Evolutionary conservation across 257 asterid species (phyloP).

Genomic region (Cordia subcordata): DNA sequence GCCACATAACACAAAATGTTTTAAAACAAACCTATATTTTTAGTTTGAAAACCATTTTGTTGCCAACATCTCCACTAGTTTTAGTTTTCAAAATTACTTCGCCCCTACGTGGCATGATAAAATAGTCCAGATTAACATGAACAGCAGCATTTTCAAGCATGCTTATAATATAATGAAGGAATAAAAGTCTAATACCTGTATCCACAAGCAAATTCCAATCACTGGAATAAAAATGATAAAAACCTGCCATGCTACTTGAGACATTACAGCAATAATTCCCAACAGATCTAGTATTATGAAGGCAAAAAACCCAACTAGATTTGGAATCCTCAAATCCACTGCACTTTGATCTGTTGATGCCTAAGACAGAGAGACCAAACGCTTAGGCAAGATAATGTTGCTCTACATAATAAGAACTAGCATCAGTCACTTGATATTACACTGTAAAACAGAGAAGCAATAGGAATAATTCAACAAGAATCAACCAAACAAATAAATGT

Average conservation of each 20-base stretch:
- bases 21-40: no score
- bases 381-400: not conserved
- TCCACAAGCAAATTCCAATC: conserved; percentile 59
- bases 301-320: conserved; percentile 48
- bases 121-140: no score
- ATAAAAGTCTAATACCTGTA: no score
- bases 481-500: not conserved
- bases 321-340: conserved; percentile 58
- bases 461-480: no score
- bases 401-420: not conserved
- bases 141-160: no score
- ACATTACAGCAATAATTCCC: conserved; percentile 77
- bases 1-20: no score
- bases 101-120: no score
- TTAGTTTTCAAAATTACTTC: no score
- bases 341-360: conserved; percentile 89
- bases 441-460: no score
- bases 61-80: no score
- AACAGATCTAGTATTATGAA: conserved; percentile 63
- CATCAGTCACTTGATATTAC: not conserved
- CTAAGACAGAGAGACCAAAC: conserved; percentile 31
- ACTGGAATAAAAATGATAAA: conserved; percentile 70
- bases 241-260: conserved; percentile 86
- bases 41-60: no score
- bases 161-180: no score